phyloP scores from a whole-genome alignment of 1,284 basidiomycete genomes.

The Austroboletus niveus region DNA sequence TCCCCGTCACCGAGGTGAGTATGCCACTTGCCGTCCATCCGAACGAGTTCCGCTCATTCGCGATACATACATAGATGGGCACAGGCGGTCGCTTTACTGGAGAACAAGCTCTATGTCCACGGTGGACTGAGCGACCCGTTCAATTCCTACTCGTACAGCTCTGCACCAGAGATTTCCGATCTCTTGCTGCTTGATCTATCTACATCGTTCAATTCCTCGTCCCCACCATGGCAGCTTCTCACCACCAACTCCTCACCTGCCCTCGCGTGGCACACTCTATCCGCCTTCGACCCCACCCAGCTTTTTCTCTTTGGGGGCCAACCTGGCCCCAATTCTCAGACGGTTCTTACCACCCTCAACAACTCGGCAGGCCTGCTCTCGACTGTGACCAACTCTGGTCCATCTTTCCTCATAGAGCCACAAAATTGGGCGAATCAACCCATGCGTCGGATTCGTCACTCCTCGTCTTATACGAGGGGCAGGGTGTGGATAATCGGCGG shows the following conservation, averaged over 20 bases:
- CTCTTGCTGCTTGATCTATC: constrained; percentile 67
- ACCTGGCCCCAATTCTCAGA: constrained; percentile 56
- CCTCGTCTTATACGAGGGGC: constrained; percentile 48
- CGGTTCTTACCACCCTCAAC: constrained; percentile 47
- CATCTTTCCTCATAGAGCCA: constrained; percentile 49
- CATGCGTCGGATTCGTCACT: constrained; percentile 69
- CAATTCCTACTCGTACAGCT: constrained; percentile 67
- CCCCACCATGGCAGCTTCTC: constrained; percentile 67
- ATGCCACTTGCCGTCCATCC: neutral
- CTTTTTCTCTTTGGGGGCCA: constrained; percentile 75
- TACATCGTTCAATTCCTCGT: constrained; percentile 51
- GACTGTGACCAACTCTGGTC: constrained; percentile 36
- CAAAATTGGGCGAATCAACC: constrained; percentile 66
- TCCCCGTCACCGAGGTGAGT: constrained; percentile 25
- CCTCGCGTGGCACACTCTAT: constrained; percentile 80
- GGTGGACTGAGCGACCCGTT: constrained; percentile 76
- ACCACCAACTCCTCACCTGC: constrained; percentile 51
- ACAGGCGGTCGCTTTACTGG: constrained; percentile 62
- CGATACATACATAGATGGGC: constrained; percentile 64
- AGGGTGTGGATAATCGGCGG: constrained; percentile 67
- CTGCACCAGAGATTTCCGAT: constrained; percentile 71
- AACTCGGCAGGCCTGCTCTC: constrained; percentile 67
- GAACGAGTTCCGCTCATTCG: constrained; percentile 7
- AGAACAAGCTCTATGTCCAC: constrained; percentile 65
- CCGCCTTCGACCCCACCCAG: constrained; percentile 53